phyloP scores from a whole-genome alignment of 352 stramenopile genomes.

The Pythium coloratum region DNA sequence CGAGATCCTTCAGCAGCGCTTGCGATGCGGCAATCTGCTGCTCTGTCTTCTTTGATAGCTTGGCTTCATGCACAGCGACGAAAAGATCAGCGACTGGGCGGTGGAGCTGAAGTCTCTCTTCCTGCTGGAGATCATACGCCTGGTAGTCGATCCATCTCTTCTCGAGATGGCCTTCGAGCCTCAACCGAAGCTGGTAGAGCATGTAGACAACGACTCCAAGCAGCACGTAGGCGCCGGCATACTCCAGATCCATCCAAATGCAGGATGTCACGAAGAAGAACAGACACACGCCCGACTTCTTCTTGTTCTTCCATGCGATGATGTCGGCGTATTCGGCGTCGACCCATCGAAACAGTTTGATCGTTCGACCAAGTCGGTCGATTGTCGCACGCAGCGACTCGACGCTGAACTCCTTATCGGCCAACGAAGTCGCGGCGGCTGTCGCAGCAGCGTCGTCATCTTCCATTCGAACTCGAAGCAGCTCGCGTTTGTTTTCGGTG shows the following conservation, averaged over 20 bases:
- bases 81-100: conserved; percentile 69
- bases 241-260: conserved; percentile 73
- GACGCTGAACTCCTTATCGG: conserved; percentile 79
- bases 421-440: conserved; percentile 33
- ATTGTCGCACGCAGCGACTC: conserved; percentile 76
- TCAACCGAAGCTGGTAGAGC: conserved; percentile 70
- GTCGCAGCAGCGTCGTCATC: conserved; percentile 34
- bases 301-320: conserved; percentile 87
- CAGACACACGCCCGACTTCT: conserved; percentile 71
- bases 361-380: conserved; percentile 65
- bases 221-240: conserved; percentile 68
- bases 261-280: conserved; percentile 62
- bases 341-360: conserved; percentile 70
- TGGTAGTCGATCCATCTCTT: conserved; percentile 77
- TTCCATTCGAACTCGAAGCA: conserved; percentile 58
- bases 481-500: conserved; percentile 67
- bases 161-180: conserved; percentile 64
- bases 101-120: conserved; percentile 73
- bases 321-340: conserved; percentile 76
- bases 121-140: conserved; percentile 72
- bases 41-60: conserved; percentile 50
- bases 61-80: conserved; percentile 74
- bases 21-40: conserved; percentile 61
- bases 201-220: conserved; percentile 67
- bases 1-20: conserved; percentile 57